A percentile compares a stretch with the other conserved stretches of the same genome.
Evolutionary conservation across 176 grass and related monocot species (phyloP).

Genomic region (Carex cristatella): DNA sequence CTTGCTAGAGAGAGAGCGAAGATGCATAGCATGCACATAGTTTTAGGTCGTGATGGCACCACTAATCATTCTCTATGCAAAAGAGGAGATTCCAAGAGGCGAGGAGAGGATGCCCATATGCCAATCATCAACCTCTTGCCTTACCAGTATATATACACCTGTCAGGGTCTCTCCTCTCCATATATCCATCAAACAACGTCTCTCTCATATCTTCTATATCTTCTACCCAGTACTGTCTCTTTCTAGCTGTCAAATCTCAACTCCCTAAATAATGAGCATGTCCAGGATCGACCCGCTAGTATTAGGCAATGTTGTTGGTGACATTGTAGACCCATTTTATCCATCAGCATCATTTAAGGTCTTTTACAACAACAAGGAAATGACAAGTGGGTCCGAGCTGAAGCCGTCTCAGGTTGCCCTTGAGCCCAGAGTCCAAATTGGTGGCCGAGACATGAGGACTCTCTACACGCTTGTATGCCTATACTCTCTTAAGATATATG

Average conservation of each 20-base stretch:
- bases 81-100: constrained; percentile 21
- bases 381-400: constrained; percentile 69
- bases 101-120: constrained; percentile 11
- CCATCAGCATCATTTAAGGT: constrained; percentile 44
- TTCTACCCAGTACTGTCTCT: constrained; percentile 14
- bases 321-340: constrained; percentile 72
- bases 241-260: constrained; percentile 13
- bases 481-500: neutral
- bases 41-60: constrained; percentile 27
- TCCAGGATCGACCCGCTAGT: constrained; percentile 73
- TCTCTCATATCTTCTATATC: neutral
- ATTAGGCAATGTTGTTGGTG: constrained; percentile 66
- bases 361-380: constrained; percentile 69
- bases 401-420: constrained; percentile 76
- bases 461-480: constrained; percentile 66
- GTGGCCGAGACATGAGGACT: constrained; percentile 66
- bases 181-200: constrained; percentile 21
- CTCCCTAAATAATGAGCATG: constrained; percentile 33
- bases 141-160: constrained; percentile 9
- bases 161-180: constrained; percentile 11
- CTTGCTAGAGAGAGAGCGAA: constrained; percentile 7
- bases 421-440: constrained; percentile 51
- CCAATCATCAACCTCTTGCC: constrained; percentile 20
- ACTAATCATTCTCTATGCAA: constrained; percentile 22
- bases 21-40: neutral